Conservation (phyloP, 495 filamentous ascomycete species). For the Tuber calosporum region DNA sequence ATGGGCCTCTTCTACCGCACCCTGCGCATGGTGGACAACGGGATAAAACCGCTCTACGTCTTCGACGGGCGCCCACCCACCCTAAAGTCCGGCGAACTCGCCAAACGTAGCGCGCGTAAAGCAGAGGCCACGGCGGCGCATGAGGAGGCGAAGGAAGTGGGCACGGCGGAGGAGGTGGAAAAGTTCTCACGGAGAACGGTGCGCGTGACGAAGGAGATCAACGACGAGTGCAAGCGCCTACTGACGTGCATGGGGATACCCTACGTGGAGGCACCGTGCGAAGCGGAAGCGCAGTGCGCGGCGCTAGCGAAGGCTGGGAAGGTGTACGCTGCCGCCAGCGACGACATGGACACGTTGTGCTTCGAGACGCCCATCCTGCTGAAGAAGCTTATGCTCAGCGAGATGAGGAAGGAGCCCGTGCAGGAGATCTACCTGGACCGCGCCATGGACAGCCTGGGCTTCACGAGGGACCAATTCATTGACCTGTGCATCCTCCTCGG, state of each 20-base stretch:
- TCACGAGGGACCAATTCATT: slow-evolving; percentile 88
- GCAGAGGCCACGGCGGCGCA: slow-evolving; percentile 77
- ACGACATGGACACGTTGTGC: slow-evolving; percentile 99
- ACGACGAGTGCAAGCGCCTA: slow-evolving; percentile 83
- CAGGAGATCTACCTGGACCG: slow-evolving; percentile 84
- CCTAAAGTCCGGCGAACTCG: slow-evolving; percentile 90
- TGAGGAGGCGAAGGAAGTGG: slow-evolving; percentile 94
- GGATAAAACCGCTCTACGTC: slow-evolving; percentile 95
- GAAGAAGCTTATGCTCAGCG: slow-evolving; percentile 89
- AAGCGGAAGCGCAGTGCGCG: slow-evolving; percentile 95
- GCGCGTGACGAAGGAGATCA: slow-evolving; percentile 91
- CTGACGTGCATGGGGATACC: slow-evolving; percentile 93
- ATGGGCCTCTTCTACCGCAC: slow-evolving; percentile 99
- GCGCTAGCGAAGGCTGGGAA: slow-evolving; percentile 84
- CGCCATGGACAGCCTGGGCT: slow-evolving; percentile 72
- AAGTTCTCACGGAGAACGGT: slow-evolving; percentile 96
- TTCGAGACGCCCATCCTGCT: slow-evolving; percentile 88
- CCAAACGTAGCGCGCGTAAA: slow-evolving; percentile 87
- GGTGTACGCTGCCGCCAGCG: slow-evolving; percentile 90
- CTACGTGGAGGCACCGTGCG: slow-evolving; percentile 88
- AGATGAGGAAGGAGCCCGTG: slow-evolving; percentile 95
- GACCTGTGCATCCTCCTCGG: slow-evolving; percentile 97
- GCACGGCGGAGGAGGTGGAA: slow-evolving; percentile 92
- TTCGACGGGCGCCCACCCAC: slow-evolving; percentile 96
- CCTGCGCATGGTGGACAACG: slow-evolving; percentile 94